Conservation (phyloP, 768 basidiomycete genomes). For the Mycena rebaudengoi region DNA sequence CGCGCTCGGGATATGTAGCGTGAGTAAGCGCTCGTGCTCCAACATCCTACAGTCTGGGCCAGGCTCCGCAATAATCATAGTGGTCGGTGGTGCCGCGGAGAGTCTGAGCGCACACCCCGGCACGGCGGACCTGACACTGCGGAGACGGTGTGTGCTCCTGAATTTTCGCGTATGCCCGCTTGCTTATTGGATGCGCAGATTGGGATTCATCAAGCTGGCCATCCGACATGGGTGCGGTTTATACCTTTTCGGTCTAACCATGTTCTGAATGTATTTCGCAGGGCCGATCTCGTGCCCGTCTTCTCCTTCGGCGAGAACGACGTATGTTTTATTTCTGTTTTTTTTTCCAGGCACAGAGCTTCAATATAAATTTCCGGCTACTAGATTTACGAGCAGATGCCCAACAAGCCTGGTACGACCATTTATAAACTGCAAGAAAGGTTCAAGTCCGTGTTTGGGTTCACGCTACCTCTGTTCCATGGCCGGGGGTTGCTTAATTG, state of each 20-base stretch:
- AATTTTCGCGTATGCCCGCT: neutral
- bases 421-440: conserved; percentile 87
- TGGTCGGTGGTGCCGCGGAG: conserved; percentile 96
- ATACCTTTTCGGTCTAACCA: conserved; percentile 11
- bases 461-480: conserved; percentile 97
- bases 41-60: conserved; percentile 80
- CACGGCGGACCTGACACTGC: conserved; percentile 90
- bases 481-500: conserved; percentile 96
- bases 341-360: neutral
- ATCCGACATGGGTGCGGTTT: conserved; percentile 81
- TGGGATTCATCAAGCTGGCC: conserved; percentile 96
- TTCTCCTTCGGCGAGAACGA: conserved; percentile 99
- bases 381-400: conserved; percentile 97
- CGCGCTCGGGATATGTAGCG: conserved; percentile 89
- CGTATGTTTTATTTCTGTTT: conserved; percentile 58
- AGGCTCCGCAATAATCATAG: conserved; percentile 86
- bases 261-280: conserved; percentile 37
- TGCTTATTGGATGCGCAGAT: conserved; percentile 46
- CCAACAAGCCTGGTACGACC: conserved; percentile 92
- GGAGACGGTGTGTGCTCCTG: conserved; percentile 61
- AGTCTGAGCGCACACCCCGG: conserved; percentile 94
- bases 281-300: conserved; percentile 95
- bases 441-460: conserved; percentile 93
- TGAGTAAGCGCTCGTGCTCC: conserved; percentile 89
- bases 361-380: neutral